These are phyloP conservation scores for Vaccinium myrtillus DNA, from an alignment of 148 eudicot genomes.

Conservation along the genomic window DNA sequence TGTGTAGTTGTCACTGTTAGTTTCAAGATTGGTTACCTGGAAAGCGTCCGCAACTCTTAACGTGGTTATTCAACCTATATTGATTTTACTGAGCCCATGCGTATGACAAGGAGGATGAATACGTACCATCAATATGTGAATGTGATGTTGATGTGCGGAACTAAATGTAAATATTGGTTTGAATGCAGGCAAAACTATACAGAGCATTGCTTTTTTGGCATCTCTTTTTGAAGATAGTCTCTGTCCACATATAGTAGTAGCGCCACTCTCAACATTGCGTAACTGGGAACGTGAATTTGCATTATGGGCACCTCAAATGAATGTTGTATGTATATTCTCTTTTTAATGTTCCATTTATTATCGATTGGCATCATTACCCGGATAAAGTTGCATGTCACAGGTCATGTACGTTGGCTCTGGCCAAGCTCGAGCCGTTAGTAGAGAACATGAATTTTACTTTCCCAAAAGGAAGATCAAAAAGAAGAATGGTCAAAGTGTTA, in stretches of 20 bases:
- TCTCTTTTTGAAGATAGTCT: slow-evolving; percentile 72
- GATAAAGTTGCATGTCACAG: slow-evolving; percentile 39
- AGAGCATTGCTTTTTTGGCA: slow-evolving; percentile 92
- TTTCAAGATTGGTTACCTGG: not conserved
- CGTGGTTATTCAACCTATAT: not conserved
- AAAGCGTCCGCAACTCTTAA: not conserved
- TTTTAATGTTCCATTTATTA: slow-evolving; percentile 6
- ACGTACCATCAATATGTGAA: not conserved
- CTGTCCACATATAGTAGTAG: slow-evolving; percentile 84
- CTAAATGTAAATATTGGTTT: not conserved
- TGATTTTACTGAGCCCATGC: not conserved
- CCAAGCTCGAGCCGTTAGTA: slow-evolving; percentile 73
- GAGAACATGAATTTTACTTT: slow-evolving; percentile 84
- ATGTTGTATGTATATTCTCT: slow-evolving; percentile 68
- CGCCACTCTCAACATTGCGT: slow-evolving; percentile 93
- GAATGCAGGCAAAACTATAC: slow-evolving; percentile 92
- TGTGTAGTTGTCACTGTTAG: not conserved
- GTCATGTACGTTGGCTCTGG: slow-evolving; percentile 96
- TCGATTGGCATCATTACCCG: slow-evolving; percentile 11
- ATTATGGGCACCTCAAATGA: slow-evolving; percentile 96
- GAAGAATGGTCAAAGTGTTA: slow-evolving; percentile 64
- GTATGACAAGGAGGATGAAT: not conserved
- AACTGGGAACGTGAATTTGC: slow-evolving; percentile 99
- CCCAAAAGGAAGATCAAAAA: slow-evolving; percentile 83
- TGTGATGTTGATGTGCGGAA: not conserved